These are phyloP conservation scores for Claviceps monticola DNA, from an alignment of 2,329 filamentous ascomycete species.

Conservation along the genomic window DNA sequence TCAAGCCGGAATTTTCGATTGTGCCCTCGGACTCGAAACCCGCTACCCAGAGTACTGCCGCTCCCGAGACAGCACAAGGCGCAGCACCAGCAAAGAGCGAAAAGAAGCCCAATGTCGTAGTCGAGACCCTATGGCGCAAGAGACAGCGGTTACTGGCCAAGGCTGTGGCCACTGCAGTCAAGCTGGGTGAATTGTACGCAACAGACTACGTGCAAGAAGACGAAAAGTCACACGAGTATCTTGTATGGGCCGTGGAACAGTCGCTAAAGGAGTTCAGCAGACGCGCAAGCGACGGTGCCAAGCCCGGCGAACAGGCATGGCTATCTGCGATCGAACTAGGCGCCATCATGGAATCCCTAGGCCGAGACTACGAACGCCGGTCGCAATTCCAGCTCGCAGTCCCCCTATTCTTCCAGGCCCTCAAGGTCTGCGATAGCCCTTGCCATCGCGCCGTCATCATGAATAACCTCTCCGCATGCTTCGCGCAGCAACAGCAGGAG, in stretches of 20 bases:
- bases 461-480: constrained; percentile 66
- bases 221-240: constrained; percentile 55
- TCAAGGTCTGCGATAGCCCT: constrained; percentile 48
- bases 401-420: constrained; percentile 74
- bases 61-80: constrained; percentile 8
- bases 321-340: constrained; percentile 58
- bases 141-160: constrained; percentile 58
- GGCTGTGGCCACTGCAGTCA: constrained; percentile 62
- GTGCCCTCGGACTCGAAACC: constrained; percentile 1
- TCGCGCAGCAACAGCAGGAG: constrained; percentile 44
- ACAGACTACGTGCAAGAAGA: constrained; percentile 61
- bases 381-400: constrained; percentile 69
- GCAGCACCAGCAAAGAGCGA: constrained; percentile 1
- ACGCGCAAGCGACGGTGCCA: constrained; percentile 52
- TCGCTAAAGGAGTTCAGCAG: constrained; percentile 60
- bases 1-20: constrained; percentile 10
- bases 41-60: background rate
- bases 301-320: constrained; percentile 58
- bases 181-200: constrained; percentile 72
- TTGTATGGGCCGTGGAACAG: constrained; percentile 73
- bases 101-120: background rate
- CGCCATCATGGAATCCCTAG: constrained; percentile 62
- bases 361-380: constrained; percentile 58
- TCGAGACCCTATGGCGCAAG: constrained; percentile 40
- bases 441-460: constrained; percentile 78